A percentile compares a stretch with the other conserved stretches of the same genome.
Conservation (phyloP, 768 basidiomycete genomes). For the Phanerochaete carnosa region DNA sequence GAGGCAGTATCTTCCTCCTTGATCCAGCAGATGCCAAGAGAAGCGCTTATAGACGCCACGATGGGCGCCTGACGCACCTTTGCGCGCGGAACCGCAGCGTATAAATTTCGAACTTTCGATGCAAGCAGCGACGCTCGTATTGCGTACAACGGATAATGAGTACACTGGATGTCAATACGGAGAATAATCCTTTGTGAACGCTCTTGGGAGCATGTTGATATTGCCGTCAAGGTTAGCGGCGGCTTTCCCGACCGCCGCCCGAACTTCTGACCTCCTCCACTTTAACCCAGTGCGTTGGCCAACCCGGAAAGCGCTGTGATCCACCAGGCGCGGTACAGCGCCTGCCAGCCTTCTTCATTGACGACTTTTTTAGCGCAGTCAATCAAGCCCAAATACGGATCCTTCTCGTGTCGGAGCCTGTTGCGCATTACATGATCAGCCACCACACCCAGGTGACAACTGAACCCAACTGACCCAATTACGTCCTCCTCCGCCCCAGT, state of each 20-base stretch:
- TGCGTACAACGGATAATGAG: not conserved
- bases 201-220: not conserved
- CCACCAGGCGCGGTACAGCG: slow-evolving; percentile 87
- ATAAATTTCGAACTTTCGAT: too few relatives aligned
- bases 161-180: not conserved
- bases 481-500: slow-evolving; percentile 77
- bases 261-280: not conserved
- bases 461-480: slow-evolving; percentile 58
- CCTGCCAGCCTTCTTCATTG: slow-evolving; percentile 72
- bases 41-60: slow-evolving; percentile 1
- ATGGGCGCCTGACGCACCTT: not conserved
- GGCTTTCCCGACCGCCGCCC: not conserved
- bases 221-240: not conserved
- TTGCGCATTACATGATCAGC: not conserved
- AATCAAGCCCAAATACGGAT: slow-evolving; percentile 72
- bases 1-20: not conserved
- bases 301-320: slow-evolving; percentile 65
- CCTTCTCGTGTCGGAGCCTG: slow-evolving; percentile 71
- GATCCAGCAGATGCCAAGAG: slow-evolving; percentile 2
- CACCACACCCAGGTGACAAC: not conserved
- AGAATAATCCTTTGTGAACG: not conserved
- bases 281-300: slow-evolving; percentile 41
- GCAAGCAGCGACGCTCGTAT: not conserved
- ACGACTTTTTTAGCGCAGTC: slow-evolving; percentile 77
- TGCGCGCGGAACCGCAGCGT: not conserved